phyloP scores from a whole-genome alignment of 1,284 basidiomycete genomes.

The Uromyces viciae-fabae region DNA sequence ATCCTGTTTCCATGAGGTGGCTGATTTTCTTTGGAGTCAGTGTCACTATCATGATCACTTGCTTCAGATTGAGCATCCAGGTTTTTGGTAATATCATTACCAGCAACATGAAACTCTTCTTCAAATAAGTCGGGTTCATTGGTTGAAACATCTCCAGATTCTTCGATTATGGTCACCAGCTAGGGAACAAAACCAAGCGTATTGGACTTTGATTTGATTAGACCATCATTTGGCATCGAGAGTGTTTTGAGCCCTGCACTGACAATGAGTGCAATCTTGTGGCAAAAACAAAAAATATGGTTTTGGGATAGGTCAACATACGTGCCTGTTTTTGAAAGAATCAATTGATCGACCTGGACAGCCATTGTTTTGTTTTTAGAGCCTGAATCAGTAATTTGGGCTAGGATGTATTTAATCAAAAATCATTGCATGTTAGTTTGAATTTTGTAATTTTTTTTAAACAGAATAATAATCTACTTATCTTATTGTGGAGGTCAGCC shows the following conservation, averaged over 20 bases:
- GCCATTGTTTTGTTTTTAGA: neutral
- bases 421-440: too few species aligned
- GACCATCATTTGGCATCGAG: neutral
- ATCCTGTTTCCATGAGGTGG: neutral
- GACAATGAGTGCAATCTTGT: conserved; percentile 1
- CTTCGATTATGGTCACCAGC: neutral
- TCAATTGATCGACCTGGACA: neutral
- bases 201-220: neutral
- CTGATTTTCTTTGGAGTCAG: neutral
- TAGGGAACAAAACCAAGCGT: neutral
- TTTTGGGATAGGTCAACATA: neutral
- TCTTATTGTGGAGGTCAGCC: neutral
- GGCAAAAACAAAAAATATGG: conserved; percentile 1
- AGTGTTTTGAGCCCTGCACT: neutral
- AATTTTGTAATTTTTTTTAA: neutral
- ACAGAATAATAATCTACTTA: neutral
- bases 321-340: neutral
- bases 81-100: too few species aligned
- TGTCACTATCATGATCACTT: neutral
- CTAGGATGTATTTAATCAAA: neutral
- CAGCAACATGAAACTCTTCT: too few species aligned
- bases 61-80: too few species aligned
- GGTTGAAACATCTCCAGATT: too few species aligned
- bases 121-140: too few species aligned
- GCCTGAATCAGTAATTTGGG: neutral